Percentiles rank a stretch among this genome's conserved stretches.
Evolutionary conservation across 768 basidiomycete genomes (phyloP).

Genomic region (Wakefieldia striispora): DNA sequence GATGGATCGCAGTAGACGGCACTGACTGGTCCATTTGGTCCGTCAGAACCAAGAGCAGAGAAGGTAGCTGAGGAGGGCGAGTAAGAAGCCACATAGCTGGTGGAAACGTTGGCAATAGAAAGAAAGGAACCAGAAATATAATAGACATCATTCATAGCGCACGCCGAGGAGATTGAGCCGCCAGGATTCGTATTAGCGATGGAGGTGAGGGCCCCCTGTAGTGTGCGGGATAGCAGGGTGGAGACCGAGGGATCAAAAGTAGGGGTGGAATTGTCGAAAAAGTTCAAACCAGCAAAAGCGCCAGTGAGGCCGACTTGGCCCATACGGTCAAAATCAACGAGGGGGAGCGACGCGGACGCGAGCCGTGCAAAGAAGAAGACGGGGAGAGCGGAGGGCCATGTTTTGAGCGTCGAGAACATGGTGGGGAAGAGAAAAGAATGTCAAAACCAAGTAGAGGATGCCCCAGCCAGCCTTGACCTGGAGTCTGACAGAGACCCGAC

Average conservation of each 20-base stretch:
- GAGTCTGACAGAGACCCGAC: neutral
- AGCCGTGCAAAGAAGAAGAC: conserved; percentile 14
- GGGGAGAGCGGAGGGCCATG: conserved; percentile 28
- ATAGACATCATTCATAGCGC: conserved; percentile 62
- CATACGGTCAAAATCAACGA: conserved; percentile 78
- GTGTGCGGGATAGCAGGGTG: conserved; percentile 64
- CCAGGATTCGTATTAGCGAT: conserved; percentile 80
- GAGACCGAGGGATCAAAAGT: conserved; percentile 70
- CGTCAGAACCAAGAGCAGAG: conserved; percentile 59
- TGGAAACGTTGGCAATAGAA: conserved; percentile 56
- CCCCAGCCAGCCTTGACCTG: conserved; percentile 9
- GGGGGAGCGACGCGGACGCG: conserved; percentile 44
- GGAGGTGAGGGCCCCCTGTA: conserved; percentile 62
- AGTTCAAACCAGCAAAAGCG: conserved; percentile 81
- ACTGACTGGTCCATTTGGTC: conserved; percentile 73
- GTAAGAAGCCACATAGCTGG: conserved; percentile 78
- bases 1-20: conserved; percentile 75
- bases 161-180: conserved; percentile 74
- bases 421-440: neutral
- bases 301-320: conserved; percentile 88
- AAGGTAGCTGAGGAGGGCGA: conserved; percentile 55
- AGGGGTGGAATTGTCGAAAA: conserved; percentile 59
- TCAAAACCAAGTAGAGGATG: conserved; percentile 7
- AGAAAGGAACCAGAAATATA: conserved; percentile 87
- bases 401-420: conserved; percentile 6